Percentiles rank a stretch among this genome's conserved stretches.
Conservation (phyloP, 352 stramenopile species). For the Aphanomyces stellatus region DNA sequence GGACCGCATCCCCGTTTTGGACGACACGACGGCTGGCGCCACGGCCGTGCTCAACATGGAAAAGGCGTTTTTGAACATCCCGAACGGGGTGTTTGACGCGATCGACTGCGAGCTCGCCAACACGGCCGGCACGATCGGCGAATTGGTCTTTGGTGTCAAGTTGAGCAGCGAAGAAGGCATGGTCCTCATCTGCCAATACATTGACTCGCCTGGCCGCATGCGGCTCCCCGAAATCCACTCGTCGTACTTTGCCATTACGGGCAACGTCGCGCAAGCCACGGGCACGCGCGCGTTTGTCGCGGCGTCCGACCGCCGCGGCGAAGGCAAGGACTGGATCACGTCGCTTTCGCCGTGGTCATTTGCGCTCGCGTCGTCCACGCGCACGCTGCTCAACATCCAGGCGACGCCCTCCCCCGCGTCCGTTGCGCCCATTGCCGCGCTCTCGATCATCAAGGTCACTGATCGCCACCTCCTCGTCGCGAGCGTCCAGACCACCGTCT, state of each 20-base stretch:
- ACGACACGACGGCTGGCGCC: slow-evolving; percentile 16
- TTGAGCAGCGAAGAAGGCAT: slow-evolving; percentile 23
- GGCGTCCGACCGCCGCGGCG: slow-evolving; percentile 33
- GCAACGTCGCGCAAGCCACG: slow-evolving; percentile 13
- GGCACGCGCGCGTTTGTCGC: slow-evolving; percentile 24
- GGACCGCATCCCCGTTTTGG: slow-evolving; percentile 33
- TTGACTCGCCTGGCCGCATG: slow-evolving; percentile 41
- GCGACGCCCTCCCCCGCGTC: not conserved
- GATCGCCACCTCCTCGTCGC: not conserved
- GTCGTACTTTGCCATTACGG: slow-evolving; percentile 17
- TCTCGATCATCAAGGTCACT: slow-evolving; percentile 10
- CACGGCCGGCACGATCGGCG: not conserved
- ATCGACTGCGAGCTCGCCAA: slow-evolving; percentile 31
- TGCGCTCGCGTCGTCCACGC: not conserved
- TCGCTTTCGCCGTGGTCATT: not conserved
- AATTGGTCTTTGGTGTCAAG: slow-evolving; percentile 22
- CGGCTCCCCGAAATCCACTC: slow-evolving; percentile 39
- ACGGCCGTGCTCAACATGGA: slow-evolving; percentile 14
- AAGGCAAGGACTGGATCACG: slow-evolving; percentile 51
- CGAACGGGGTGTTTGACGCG: slow-evolving; percentile 37
- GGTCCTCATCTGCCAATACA: slow-evolving; percentile 48
- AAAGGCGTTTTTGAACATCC: slow-evolving; percentile 35
- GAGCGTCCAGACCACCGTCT: not conserved
- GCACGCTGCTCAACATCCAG: slow-evolving; percentile 17
- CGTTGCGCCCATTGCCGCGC: not conserved